phyloP scores from a whole-genome alignment of 768 basidiomycete genomes.

The Russula vinacea region DNA sequence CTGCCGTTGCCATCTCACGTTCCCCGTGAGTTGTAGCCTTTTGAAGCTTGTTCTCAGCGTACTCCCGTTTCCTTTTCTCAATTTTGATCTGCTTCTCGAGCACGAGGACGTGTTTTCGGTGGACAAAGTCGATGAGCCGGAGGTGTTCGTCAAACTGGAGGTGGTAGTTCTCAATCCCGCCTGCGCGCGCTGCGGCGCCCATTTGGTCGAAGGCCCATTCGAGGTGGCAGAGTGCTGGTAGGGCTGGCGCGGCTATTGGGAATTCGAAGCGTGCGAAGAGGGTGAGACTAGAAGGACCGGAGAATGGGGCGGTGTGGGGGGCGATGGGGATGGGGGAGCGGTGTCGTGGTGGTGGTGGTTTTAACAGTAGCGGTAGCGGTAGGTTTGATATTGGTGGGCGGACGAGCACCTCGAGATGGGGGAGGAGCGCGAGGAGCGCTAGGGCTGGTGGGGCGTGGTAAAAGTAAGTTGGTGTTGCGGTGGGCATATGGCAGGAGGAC shows the following conservation, averaged over 20 bases:
- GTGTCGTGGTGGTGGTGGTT: too few relatives aligned
- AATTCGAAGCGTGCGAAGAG: slow-evolving; percentile 15
- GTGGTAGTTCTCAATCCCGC: not conserved
- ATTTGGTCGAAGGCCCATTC: slow-evolving; percentile 22
- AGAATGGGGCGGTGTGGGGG: too few relatives aligned
- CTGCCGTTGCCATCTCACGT: not conserved
- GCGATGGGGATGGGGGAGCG: too few relatives aligned
- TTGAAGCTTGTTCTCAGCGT: slow-evolving; percentile 2
- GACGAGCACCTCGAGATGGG: slow-evolving; percentile 28
- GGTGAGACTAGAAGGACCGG: not conserved
- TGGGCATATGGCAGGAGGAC: slow-evolving; percentile 24
- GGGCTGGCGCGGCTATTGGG: not conserved
- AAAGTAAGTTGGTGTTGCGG: slow-evolving; percentile 15
- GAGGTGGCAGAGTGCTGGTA: slow-evolving; percentile 20
- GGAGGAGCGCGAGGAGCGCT: slow-evolving; percentile 17
- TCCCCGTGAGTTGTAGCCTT: not conserved
- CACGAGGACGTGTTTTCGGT: not conserved
- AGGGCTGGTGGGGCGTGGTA: slow-evolving; percentile 16
- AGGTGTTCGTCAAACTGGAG: slow-evolving; percentile 1
- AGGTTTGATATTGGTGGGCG: slow-evolving; percentile 10
- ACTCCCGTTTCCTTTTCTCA: slow-evolving; percentile 9
- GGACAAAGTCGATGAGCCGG: not conserved
- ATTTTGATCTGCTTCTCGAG: not conserved
- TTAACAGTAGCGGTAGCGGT: not conserved
- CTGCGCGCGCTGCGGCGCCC: slow-evolving; percentile 20